Conservation (phyloP, 1,284 basidiomycete genomes). For the Stygiomarasmius scandens region DNA sequence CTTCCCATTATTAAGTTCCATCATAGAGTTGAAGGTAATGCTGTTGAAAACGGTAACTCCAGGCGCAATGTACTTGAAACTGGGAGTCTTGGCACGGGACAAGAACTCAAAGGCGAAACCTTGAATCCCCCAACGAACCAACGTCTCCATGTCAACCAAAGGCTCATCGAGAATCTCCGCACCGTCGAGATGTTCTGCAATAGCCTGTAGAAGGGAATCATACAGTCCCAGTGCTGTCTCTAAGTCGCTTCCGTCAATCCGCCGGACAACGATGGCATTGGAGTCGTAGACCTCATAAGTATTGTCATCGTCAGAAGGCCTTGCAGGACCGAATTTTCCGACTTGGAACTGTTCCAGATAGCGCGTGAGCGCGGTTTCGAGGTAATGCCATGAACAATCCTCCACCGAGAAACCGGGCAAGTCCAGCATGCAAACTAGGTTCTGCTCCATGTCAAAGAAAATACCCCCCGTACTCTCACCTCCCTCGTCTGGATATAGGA, state of each 20-base stretch:
- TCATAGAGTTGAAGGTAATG: neutral
- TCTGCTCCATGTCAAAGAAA: neutral
- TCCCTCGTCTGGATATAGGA: neutral
- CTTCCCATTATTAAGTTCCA: neutral
- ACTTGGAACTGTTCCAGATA: neutral
- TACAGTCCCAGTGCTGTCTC: neutral
- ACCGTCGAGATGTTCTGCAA: neutral
- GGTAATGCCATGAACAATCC: neutral
- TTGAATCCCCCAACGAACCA: neutral
- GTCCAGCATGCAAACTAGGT: neutral
- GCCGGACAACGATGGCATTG: neutral
- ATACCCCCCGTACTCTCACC: neutral
- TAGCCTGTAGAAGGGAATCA: neutral
- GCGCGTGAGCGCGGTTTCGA: neutral
- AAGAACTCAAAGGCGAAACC: constrained; percentile 1
- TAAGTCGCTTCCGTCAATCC: neutral
- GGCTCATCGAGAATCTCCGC: neutral
- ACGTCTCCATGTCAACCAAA: neutral
- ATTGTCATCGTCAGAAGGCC: neutral
- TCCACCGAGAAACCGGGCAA: neutral
- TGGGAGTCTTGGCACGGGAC: neutral
- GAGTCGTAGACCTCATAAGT: neutral
- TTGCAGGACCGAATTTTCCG: neutral
- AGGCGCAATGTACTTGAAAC: constrained; percentile 1
- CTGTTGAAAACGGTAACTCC: neutral